Conservation (phyloP, 2,329 filamentous ascomycete genomes). For the Aureobasidium sp. region DNA sequence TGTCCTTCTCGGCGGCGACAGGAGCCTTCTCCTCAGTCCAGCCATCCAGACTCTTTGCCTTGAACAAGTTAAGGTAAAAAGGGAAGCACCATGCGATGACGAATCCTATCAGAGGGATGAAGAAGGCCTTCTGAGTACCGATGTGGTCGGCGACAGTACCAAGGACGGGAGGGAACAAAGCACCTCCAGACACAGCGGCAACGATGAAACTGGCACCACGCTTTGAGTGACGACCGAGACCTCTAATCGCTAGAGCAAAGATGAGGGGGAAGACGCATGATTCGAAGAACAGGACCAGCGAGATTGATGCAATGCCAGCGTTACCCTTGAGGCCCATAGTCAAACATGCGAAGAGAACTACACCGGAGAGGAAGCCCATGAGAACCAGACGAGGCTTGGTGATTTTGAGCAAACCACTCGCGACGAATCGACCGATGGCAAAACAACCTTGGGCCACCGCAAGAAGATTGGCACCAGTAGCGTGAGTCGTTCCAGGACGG, state of each 20-base stretch:
- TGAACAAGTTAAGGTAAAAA: slow-evolving; percentile 54
- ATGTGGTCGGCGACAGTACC: slow-evolving; percentile 60
- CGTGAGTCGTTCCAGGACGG: slow-evolving; percentile 45
- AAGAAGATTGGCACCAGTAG: slow-evolving; percentile 59
- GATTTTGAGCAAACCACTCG: slow-evolving; percentile 59
- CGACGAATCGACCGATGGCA: slow-evolving; percentile 63
- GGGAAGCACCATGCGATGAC: slow-evolving; percentile 41
- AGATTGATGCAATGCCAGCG: slow-evolving; percentile 33
- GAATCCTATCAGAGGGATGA: slow-evolving; percentile 54
- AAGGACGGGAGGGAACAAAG: slow-evolving; percentile 64
- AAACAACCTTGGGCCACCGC: slow-evolving; percentile 62
- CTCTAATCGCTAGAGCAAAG: slow-evolving; percentile 70
- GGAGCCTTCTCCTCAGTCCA: slow-evolving; percentile 43
- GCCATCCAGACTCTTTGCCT: slow-evolving; percentile 53
- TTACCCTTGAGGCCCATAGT: slow-evolving; percentile 10
- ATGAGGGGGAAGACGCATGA: slow-evolving; percentile 77
- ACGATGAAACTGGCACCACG: slow-evolving; percentile 67
- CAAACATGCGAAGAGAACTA: slow-evolving; percentile 23
- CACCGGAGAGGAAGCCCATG: slow-evolving; percentile 57
- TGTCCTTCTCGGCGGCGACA: slow-evolving; percentile 28
- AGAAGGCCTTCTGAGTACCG: slow-evolving; percentile 56
- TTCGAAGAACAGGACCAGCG: slow-evolving; percentile 70
- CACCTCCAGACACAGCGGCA: slow-evolving; percentile 64
- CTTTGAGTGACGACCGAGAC: slow-evolving; percentile 69
- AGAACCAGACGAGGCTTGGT: slow-evolving; percentile 63